phyloP scores from a whole-genome alignment of 306 rosid genomes.

The Erythrophleum fordii region DNA sequence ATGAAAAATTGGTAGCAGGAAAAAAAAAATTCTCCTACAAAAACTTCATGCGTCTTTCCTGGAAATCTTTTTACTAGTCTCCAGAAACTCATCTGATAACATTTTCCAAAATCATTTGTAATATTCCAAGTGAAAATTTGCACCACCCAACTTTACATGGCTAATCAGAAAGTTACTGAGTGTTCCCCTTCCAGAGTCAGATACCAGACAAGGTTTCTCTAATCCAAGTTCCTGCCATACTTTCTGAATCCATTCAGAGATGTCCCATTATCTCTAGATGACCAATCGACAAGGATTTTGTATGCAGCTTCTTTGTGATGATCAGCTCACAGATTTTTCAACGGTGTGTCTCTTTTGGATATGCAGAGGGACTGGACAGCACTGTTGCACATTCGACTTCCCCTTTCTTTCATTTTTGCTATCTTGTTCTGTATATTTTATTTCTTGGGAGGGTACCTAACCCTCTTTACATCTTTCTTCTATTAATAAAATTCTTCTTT shows the following conservation, averaged over 20 bases:
- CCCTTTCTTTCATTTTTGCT: background rate
- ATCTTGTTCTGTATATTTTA: background rate
- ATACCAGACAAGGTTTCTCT: background rate
- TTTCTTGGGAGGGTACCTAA: background rate
- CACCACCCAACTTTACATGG: background rate
- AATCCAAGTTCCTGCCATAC: background rate
- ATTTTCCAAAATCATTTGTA: conserved; percentile 12
- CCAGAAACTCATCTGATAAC: conserved; percentile 20
- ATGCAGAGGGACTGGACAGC: background rate
- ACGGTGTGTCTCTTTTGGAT: background rate
- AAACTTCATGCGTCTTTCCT: conserved; percentile 18
- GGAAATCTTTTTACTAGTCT: conserved; percentile 8
- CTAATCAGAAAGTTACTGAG: background rate
- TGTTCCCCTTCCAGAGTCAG: background rate
- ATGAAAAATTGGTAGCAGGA: background rate
- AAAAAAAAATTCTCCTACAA: background rate
- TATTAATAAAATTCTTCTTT: background rate
- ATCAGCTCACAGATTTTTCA: background rate
- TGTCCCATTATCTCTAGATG: background rate
- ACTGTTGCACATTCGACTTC: background rate
- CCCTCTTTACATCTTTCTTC: background rate
- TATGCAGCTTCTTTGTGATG: background rate
- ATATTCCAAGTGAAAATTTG: conserved; percentile 1
- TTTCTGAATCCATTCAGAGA: background rate
- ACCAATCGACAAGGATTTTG: background rate